Base-by-base conservation (phyloP, 176 grass and related monocot species). In the Phyllostachys edulis region DNA sequence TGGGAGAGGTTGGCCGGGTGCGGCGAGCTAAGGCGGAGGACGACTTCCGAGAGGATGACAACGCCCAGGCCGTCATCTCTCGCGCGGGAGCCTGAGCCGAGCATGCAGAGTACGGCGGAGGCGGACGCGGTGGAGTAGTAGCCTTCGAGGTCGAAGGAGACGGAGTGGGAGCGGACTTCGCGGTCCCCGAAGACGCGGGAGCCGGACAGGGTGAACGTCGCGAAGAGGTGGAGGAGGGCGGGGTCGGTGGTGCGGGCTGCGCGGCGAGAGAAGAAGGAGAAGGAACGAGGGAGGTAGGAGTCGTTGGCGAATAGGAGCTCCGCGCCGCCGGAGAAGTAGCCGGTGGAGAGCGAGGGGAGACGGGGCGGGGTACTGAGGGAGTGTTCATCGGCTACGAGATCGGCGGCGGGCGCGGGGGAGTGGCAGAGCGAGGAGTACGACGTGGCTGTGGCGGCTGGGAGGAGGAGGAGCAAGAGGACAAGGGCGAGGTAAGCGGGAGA, bases 281-380 rank as follows among this genome's bases (percentile, higher is more conserved):
- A 86, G 12, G 84, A 90, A n/a, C 63, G 71, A 13, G 56, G 2
- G 26, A 59, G 26, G 24, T 79, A 60, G 61, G 15, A 4, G 1
- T 79, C 73, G 9, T 60, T 1, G 21, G 65, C 38, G 61, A 97
- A 94, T 14, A 94, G 52, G 13, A 56, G 54, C 54, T 42, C 0
- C 13, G 52, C 21, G 51, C 90, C 90, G 7, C 87, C 87, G 76
- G 75, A 61, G 87, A 94, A 94, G 77, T 80, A 92, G 32, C 46
- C 78, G 26, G 76, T 55, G 32, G 84, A 83, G 64, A 78, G 47
- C 80, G 69, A 24, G 40, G 65, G 38, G 59, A n/a, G 16, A 8
- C 38, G n/a, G 6, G 60, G 86, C 38, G n/a, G 6, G 60, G 86
- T 42, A 60, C 20, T 8, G n/a, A 83, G 81, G 21, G 44, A 8